Evolutionary conservation across 2,329 filamentous ascomycete genomes (phyloP).

Genomic region (Hymenoscyphus fructigenus): DNA sequence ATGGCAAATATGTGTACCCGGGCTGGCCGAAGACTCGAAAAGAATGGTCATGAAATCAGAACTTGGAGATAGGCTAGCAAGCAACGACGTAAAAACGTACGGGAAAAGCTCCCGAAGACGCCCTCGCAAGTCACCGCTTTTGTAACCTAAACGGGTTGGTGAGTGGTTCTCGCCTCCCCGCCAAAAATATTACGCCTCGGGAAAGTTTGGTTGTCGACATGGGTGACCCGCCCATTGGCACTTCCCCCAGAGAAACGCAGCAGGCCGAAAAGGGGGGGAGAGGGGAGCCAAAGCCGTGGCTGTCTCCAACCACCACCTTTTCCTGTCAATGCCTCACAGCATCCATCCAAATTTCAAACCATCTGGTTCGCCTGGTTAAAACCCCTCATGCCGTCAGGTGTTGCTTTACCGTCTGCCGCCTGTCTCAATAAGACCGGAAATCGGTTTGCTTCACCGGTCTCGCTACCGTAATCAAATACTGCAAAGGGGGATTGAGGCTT

Average conservation of each 20-base stretch:
- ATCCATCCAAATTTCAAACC: conserved; percentile 2
- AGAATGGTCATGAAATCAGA: neutral
- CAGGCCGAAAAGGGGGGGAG: conserved; percentile 11
- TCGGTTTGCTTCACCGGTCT: neutral
- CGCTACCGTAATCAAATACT: neutral
- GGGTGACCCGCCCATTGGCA: conserved; percentile 2
- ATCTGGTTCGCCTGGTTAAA: conserved; percentile 10
- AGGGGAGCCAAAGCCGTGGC: conserved; percentile 8
- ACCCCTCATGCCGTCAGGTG: conserved; percentile 12
- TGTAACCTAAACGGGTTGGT: conserved; percentile 1
- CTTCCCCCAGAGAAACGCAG: conserved; percentile 6
- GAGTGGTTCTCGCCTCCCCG: neutral
- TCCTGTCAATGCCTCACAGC: conserved; percentile 8
- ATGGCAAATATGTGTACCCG: neutral
- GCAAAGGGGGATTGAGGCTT: neutral
- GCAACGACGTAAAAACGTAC: neutral
- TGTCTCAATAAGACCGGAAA: conserved; percentile 6
- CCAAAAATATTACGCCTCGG: neutral
- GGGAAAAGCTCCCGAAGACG: neutral
- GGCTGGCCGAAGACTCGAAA: neutral
- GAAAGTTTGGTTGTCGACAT: neutral
- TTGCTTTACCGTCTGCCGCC: conserved; percentile 4
- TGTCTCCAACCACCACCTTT: conserved; percentile 8
- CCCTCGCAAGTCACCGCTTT: neutral
- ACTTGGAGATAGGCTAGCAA: neutral